phyloP scores from a whole-genome alignment of 495 filamentous ascomycete species.

The Polyplosphaeria fusca region DNA sequence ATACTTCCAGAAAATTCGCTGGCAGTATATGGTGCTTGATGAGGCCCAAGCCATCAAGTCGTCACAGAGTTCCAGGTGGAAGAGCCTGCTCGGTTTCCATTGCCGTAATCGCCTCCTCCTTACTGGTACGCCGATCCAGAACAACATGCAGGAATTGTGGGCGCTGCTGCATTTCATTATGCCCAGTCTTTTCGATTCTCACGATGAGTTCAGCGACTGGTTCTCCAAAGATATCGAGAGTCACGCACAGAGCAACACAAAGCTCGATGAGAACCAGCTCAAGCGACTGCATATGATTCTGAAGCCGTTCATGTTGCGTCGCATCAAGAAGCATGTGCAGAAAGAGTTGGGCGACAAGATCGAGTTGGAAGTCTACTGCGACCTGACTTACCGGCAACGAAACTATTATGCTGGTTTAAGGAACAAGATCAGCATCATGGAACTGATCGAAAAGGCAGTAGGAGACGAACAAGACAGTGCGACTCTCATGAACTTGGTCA shows the following conservation, averaged over 20 bases:
- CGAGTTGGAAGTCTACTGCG: conserved; percentile 91
- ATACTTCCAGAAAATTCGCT: conserved; percentile 97
- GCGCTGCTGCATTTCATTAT: conserved; percentile 98
- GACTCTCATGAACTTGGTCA: conserved; percentile 97
- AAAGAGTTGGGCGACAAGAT: conserved; percentile 99
- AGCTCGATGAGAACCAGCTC: conserved; percentile 95
- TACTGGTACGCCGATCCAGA: conserved; percentile 97
- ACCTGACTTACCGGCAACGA: conserved; percentile 95
- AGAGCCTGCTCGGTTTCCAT: conserved; percentile 86
- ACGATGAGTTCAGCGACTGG: conserved; percentile 99
- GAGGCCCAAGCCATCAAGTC: conserved; percentile 99
- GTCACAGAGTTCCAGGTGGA: conserved; percentile 93
- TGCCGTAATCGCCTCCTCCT: conserved; percentile 93
- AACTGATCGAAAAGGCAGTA: conserved; percentile 93
- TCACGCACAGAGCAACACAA: conserved; percentile 96
- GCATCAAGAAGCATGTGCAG: conserved; percentile 98
- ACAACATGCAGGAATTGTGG: conserved; percentile 99
- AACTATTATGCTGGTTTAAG: conserved; percentile 86
- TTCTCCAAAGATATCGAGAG: conserved; percentile 99
- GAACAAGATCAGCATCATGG: conserved; percentile 97
- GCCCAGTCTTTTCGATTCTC: conserved; percentile 95
- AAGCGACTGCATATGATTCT: conserved; percentile 97
- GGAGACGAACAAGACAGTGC: conserved; percentile 93
- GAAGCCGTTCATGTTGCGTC: conserved; percentile 98
- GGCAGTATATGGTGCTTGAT: conserved; percentile 99